phyloP scores from a whole-genome alignment of 2,329 filamentous ascomycete species.

The Diaporthe capsici region DNA sequence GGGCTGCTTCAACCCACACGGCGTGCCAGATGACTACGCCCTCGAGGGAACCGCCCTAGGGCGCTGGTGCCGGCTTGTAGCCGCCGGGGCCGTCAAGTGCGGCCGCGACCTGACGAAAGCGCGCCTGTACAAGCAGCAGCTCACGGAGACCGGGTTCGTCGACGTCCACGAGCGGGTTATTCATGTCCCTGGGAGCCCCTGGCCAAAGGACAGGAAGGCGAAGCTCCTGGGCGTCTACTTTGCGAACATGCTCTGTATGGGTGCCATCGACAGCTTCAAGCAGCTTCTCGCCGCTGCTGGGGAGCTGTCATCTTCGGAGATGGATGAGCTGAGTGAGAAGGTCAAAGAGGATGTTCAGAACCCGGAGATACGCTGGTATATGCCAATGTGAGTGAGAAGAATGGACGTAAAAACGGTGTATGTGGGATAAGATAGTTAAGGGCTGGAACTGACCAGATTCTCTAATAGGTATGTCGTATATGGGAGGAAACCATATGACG shows the following conservation, averaged over 20 bases:
- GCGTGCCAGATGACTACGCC: not conserved
- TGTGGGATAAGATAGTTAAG: not conserved
- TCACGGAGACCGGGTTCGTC: conserved; percentile 12
- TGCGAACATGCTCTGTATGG: not conserved
- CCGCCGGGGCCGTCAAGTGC: not conserved
- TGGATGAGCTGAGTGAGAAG: conserved; percentile 9
- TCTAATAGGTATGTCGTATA: conserved; percentile 1
- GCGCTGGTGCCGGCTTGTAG: not conserved
- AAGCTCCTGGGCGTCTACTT: not conserved
- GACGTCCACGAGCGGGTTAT: conserved; percentile 1
- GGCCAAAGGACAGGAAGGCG: not conserved
- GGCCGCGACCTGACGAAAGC: conserved; percentile 17
- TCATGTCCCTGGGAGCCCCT: not conserved
- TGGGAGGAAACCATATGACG: conserved; percentile 11
- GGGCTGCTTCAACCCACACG: not conserved
- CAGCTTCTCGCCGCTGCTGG: not conserved
- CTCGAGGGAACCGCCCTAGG: not conserved
- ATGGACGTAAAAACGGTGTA: no score
- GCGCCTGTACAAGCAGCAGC: conserved; percentile 10
- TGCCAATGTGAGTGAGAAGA: conserved; percentile 9
- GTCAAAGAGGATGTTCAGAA: not conserved
- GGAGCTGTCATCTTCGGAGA: not conserved
- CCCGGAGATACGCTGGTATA: conserved; percentile 4
- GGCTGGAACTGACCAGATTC: not conserved
- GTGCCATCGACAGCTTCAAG: conserved; percentile 9